Evolutionary conservation across 129 eudicot genomes (phyloP).

Genomic region (Escallonia herrerae): DNA sequence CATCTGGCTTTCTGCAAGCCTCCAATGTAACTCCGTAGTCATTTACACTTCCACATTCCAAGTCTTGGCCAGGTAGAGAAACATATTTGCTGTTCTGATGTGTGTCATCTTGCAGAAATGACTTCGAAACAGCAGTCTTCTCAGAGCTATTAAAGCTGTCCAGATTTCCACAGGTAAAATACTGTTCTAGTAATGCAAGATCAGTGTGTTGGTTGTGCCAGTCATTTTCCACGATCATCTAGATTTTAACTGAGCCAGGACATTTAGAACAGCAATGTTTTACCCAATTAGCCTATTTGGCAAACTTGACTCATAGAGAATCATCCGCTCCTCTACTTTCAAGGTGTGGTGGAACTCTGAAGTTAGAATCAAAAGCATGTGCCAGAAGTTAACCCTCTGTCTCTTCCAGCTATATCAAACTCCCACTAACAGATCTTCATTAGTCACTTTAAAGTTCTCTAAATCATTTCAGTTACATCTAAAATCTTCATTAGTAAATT

Average conservation of each 20-base stretch:
- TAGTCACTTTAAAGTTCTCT: not conserved
- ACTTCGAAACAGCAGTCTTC: constrained; percentile 40
- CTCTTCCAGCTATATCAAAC: too few species aligned
- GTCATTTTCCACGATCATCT: not conserved
- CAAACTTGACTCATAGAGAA: too few species aligned
- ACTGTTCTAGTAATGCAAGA: not conserved
- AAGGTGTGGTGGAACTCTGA: too few species aligned
- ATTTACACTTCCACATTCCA: constrained; percentile 1
- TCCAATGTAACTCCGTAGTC: constrained; percentile 38
- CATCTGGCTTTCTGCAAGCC: constrained; percentile 90
- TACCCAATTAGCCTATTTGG: too few species aligned
- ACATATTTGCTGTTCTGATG: not conserved
- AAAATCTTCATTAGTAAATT: not conserved
- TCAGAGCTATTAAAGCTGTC: constrained; percentile 52
- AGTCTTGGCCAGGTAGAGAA: not conserved
- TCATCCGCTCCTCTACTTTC: too few species aligned
- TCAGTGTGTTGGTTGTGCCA: not conserved
- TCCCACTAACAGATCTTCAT: too few species aligned
- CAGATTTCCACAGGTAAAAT: constrained; percentile 66
- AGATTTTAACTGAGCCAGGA: not conserved
- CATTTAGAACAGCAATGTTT: too few species aligned
- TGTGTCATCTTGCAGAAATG: constrained; percentile 33
- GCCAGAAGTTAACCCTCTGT: too few species aligned
- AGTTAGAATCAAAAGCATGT: too few species aligned
- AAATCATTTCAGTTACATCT: not conserved